Percentiles rank a stretch among this genome's conserved stretches.
Evolutionary conservation across 169 alveolate genomes (phyloP).

Genomic region (Cryptosporidium felis): DNA sequence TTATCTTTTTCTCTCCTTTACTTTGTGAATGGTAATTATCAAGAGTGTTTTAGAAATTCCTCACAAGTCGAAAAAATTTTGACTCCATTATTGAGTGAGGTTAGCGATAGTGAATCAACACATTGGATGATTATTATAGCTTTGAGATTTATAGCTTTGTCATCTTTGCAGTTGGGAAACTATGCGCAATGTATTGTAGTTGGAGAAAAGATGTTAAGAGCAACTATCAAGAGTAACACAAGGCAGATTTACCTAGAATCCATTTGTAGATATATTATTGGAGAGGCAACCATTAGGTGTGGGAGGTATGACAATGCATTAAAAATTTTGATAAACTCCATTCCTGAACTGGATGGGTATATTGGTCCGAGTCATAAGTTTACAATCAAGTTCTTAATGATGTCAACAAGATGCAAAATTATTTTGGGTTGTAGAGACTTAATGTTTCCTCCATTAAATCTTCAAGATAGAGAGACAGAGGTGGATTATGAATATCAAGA

Average conservation of each 20-base stretch:
- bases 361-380: conserved; percentile 69
- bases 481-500: conserved; percentile 39
- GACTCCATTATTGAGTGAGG: conserved; percentile 45
- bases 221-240: conserved; percentile 49
- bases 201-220: conserved; percentile 66
- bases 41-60: conserved; percentile 41
- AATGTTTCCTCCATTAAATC: conserved; percentile 70
- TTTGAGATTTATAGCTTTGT: conserved; percentile 55
- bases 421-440: conserved; percentile 57
- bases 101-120: conserved; percentile 21
- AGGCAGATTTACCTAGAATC: conserved; percentile 51
- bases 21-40: conserved; percentile 39
- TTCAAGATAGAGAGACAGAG: conserved; percentile 61
- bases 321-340: conserved; percentile 41
- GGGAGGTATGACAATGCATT: conserved; percentile 58
- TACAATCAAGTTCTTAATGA: conserved; percentile 57
- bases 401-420: conserved; percentile 66
- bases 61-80: conserved; percentile 18
- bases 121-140: conserved; percentile 64
- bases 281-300: conserved; percentile 70
- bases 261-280: conserved; percentile 60
- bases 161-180: conserved; percentile 36
- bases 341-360: conserved; percentile 51
- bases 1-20: conserved; percentile 40
- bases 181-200: conserved; percentile 50